Evolutionary conservation across 1,139 yeast genomes (phyloP), one percentile per base, ranked within the genome.

Genomic region (Sugiyamaella novakii): DNA sequence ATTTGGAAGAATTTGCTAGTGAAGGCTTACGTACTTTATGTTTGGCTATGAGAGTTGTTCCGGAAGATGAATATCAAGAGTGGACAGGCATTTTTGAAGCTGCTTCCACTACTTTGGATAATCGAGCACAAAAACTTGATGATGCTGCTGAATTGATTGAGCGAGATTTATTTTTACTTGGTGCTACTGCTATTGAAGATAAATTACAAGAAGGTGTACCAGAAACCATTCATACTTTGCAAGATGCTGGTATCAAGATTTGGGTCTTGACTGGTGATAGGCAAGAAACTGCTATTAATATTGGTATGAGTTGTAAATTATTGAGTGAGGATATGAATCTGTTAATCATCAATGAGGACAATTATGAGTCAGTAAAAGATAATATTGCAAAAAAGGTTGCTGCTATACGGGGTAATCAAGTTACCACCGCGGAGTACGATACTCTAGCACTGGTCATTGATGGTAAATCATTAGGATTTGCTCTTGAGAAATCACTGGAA

Each of bases 221-320:
- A 1, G 98, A 94, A 59, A 89, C 98, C 1, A 94, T 94, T 52
- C 92, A 87, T 56, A 87, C 95, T 3, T 75, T 94, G 51, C 98
- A 92, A 66, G 87, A 86, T 51, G 99, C 99, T 0, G 98, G 98
- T 12, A 89, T 94, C 59, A 92, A 89, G 65, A 79, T 94, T 18
- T 94, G 98, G 99, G 97, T 94, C 27, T 75, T 94, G 51, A 94
- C 99, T 7, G 99, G 99, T 59, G 99, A 94, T 66, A 79, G 96
- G 64, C 98, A 92, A 66, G 99, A 94, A 68, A 94, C 99, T n/a
- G 99, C 98, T 1, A 87, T 94, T 55, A 94, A 94, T 65, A 92
- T 94, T 65, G 99, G 98, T 55, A 89, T 92, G 97, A 87, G 96
- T 59, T 94, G 98, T 73, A 88, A 87, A 62, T 74, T 94, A 47